Conservation (phyloP, 345 rosid genomes). For the Adansonia digitata region DNA sequence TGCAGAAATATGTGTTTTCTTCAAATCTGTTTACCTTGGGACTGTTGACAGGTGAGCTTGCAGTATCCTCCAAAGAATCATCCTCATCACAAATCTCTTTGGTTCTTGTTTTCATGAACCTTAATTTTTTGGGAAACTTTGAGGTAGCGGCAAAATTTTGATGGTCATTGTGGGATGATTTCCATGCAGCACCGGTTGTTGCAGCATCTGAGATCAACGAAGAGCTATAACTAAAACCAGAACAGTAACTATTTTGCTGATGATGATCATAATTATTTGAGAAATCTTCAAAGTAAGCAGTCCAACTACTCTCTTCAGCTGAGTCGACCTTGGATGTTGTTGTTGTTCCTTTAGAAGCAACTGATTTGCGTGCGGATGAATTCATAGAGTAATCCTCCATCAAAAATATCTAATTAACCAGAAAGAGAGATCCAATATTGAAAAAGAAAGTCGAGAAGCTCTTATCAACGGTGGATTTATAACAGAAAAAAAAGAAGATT, state of each 20-base stretch:
- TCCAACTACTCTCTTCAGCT: slow-evolving; percentile 85
- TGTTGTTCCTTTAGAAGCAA: slow-evolving; percentile 5
- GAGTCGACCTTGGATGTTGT: background rate
- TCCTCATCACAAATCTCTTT: slow-evolving; percentile 47
- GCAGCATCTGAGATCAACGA: slow-evolving; percentile 82
- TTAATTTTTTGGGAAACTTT: slow-evolving; percentile 32
- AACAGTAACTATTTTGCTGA: slow-evolving; percentile 26
- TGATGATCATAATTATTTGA: background rate
- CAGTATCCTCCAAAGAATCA: slow-evolving; percentile 88
- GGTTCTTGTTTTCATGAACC: slow-evolving; percentile 51
- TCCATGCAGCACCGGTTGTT: slow-evolving; percentile 57
- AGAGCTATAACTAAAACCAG: slow-evolving; percentile 33
- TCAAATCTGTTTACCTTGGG: slow-evolving; percentile 49
- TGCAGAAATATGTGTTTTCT: background rate
- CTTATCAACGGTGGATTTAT: slow-evolving; percentile 15
- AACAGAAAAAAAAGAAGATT: background rate
- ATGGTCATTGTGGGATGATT: slow-evolving; percentile 14
- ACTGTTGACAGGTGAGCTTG: slow-evolving; percentile 80
- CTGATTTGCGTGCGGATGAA: slow-evolving; percentile 19
- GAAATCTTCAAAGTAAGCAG: slow-evolving; percentile 66
- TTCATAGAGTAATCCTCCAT: slow-evolving; percentile 24
- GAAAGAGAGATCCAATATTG: background rate
- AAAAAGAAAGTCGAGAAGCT: slow-evolving; percentile 1
- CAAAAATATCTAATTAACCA: slow-evolving; percentile 4
- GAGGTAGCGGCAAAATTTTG: background rate